Base-by-base conservation (phyloP, 352 stramenopile genomes). In the Phytophthora brassicae region DNA sequence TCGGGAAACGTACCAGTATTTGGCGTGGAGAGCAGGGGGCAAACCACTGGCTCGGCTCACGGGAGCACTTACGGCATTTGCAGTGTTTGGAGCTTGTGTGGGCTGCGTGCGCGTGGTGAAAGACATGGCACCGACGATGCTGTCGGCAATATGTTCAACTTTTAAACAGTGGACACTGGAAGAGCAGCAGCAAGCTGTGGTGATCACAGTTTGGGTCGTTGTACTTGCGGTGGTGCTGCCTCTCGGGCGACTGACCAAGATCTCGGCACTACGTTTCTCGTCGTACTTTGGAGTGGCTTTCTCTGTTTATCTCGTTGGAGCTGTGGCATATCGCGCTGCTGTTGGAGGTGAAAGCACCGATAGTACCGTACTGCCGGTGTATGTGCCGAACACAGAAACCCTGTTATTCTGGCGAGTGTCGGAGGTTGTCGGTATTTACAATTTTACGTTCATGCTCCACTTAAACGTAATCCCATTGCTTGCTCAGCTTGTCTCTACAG, bases 381-480 rank as follows among this genome's bases (percentile, higher is more conserved):
- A 23, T 16, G 41, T 33, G 3, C 38, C 35, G 33, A 24, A 56
- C 7, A 57, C 6, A n/a, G 36, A 62, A 26, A 35, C 59, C 9
- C 33, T 61, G 36, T 56, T 72, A 39, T 77, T 89, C 55, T 81
- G 72, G 50, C 73, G 74, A 11, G 33, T 90, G 7, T 78, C 83
- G 2, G 79, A 90, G 51, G 70, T 72, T 24, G 79, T 89, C 29
- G 81, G 80, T 17, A 89, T 93, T 52, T 93, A 91, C 74, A 93
- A 93, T 55, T 93, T 90, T 56, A 87, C 81, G 7, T 92, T 91
- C 61, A 90, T 92, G 79, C 66, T 90, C 36, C 84, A 92, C 19
- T 52, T 92, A 46, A 92, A 92, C 43, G 79, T 92, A 45, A 86
- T 92, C 53, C 84, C 84, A 23, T 58, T 92, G 8, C 69, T 89